phyloP scores from a whole-genome alignment of 441 rosid species.

The Viola pubescens region DNA sequence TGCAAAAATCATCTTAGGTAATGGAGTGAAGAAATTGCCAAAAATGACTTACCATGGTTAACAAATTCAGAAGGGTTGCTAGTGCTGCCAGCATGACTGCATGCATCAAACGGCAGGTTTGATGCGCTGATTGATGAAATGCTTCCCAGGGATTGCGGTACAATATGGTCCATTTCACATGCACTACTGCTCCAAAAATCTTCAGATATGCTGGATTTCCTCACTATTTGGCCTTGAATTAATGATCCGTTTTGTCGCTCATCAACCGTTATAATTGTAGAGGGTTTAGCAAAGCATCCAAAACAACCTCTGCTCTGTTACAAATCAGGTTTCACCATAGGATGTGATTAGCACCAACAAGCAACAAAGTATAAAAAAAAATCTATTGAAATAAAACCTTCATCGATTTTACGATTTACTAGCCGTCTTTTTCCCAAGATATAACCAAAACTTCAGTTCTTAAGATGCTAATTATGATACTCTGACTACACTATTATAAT shows the following conservation, averaged over 20 bases:
- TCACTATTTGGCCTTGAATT: slow-evolving; percentile 30
- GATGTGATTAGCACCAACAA: slow-evolving; percentile 27
- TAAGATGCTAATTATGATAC: too few species aligned
- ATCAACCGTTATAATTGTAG: slow-evolving; percentile 34
- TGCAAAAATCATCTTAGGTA: neutral
- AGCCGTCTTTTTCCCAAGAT: too few species aligned
- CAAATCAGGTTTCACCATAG: slow-evolving; percentile 37
- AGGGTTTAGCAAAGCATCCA: slow-evolving; percentile 50
- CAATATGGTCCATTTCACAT: slow-evolving; percentile 40
- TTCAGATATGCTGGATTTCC: slow-evolving; percentile 35
- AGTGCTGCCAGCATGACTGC: slow-evolving; percentile 28
- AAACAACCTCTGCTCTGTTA: slow-evolving; percentile 91
- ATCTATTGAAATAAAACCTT: too few species aligned
- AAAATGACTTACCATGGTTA: slow-evolving; percentile 52
- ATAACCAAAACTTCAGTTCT: too few species aligned
- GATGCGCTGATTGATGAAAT: slow-evolving; percentile 37
- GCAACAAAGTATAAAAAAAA: neutral
- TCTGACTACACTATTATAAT: too few species aligned
- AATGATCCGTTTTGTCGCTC: slow-evolving; percentile 44
- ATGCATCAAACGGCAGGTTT: slow-evolving; percentile 32
- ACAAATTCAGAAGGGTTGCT: slow-evolving; percentile 59
- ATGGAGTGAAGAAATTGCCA: slow-evolving; percentile 4
- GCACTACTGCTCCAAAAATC: slow-evolving; percentile 52
- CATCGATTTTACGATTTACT: too few species aligned
- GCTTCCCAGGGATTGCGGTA: slow-evolving; percentile 45